Evolutionary conservation across 2,329 filamentous ascomycete genomes (phyloP), one percentile per base, ranked within the genome.

Genomic region (Paracorniculantispora psalliotae): DNA sequence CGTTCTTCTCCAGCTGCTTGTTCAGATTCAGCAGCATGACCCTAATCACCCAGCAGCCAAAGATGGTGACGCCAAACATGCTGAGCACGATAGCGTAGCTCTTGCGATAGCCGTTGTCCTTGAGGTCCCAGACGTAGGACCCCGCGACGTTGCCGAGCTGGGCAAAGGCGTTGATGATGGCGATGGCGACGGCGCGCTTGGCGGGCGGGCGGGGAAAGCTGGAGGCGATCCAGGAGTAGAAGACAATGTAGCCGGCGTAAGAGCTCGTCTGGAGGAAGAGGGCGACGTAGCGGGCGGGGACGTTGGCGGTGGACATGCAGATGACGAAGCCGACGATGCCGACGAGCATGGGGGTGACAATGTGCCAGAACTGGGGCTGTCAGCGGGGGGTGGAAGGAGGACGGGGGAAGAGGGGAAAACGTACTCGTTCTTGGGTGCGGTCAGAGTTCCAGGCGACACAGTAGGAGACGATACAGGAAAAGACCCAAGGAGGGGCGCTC

Each of bases 61-160:
- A 37, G 33, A 85, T 79, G 0, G 84, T 82, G 43, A 84, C 64
- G 3, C 81, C 82, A 65, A 86, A 87, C 84, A 87, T 87, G 66
- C 82, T 76, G 15, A 81, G 79, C 5, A 87, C 85, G 59, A 88
- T 84, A 4, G 82, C 84, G 65, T 87, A 87, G 61, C 82, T 86
- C 73, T 83, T 80, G 63, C 84, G 79, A 74, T 78, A 87, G 0
- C 85, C 85, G 62, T 87, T 79, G 0, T 78, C 82, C 25, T 76
- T 72, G 52, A 87, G 75, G 55, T 77, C 73, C 84, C 84, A 87
- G 3, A 87, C 84, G 65, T 87, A 87, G 0, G 79, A 82, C 2
- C 84, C 84, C 0, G 84, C 83, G 0, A 84, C 77, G 66, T 83
- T 84, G 55, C 81, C 81, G 2, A 84, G 73, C 72, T 83, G 82